Base-by-base conservation (phyloP, 192 early-diverging fungal species). In the Rhizophlyctis rosea region DNA sequence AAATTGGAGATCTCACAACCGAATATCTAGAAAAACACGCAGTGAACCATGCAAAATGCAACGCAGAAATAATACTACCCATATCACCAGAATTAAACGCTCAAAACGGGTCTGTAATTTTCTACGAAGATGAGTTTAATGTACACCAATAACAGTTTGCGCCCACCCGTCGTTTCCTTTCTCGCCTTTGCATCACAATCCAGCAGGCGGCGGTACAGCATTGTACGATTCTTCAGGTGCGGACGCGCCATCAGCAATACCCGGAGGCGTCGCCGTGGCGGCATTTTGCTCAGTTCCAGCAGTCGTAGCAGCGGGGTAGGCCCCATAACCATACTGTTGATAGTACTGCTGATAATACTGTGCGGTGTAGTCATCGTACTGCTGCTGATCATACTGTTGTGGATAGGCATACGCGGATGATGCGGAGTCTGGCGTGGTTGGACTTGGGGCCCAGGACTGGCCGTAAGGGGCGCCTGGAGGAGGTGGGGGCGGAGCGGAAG, bases 361-460 rank as follows among this genome's bases (percentile, higher is more conserved):
- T n/a, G 23, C 14, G 0, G 54, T 36, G n/a, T 56, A 28, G 13
- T 35, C n/a, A 36, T 58, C 32, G 34, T 64, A 64, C 27, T 61
- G 47, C 18, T 33, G n/a, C 18, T 61, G 34, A 23, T 50, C 34
- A 34, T 18, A 23, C 14, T 25, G 1, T 18, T 49, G 47, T 7
- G 62, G 31, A 34, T 64, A 64, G 3, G 62, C 53, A 29, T 64
- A 21, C 23, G 53, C 29, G 16, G 52, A 50, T 23, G 53, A 44
- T 33, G 29, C 50, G 5, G 62, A 29, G 18, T 48, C 29, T 34
- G 35, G 9, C 36, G 62, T 18, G 21, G 51, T 25, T 44, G 34
- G 62, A n/a, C 23, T 24, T 21, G 57, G 57, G 1, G 36, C 39
- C 39, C 39, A 44, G 2, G 1, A 47, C 25, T 61, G 59, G 39